Evolutionary conservation across 257 asterid genomes (phyloP), one percentile per base, ranked within the genome.

Genomic region (Plectranthus barbatus): DNA sequence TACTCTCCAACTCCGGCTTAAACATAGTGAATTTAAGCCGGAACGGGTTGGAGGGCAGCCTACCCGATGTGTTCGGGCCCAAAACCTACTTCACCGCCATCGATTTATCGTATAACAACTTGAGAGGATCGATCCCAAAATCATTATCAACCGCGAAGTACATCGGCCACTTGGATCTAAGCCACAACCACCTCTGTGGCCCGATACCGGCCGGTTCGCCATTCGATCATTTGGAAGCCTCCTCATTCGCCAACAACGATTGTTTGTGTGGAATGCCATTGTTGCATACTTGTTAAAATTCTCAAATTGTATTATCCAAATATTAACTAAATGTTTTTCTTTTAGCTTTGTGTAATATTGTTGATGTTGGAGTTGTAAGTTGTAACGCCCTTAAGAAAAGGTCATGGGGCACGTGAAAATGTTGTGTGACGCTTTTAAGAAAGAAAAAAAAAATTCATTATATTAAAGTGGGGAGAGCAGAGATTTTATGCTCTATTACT

Each of bases 201-300:
- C 70, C 90, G 61, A 92, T 92, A 37, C 98, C 98, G 0, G n/a
- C 37, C 2, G 98, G 98, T 1, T 78, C 84, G 20, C 98, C 98
- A 0, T 92, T 92, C 54, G 95, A 92, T 66, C 98, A 80, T 65
- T 89, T 92, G 2, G 95, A 83, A 20, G 93, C 89, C 0, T 79
- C 98, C 0, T 89, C 95, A 1, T 89, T 92, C 61, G 84, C 85
- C 69, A 79, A 89, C 71, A 92, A 92, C 24, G 95, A 84, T 49
- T 92, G 98, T 62, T 61, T 92, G 53, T 92, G 98, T n/a, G 97
- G 98, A 20, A 86, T 79, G 48, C 98, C 98, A 7, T 63, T 79
- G 9, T 60, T 80, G 47, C 81, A 62, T 5, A 84, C 88, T 61
- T 86, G 87, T 69, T 81, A 39, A 9, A 48, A 6, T 4, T 10